Conservation (phyloP, 2,329 filamentous ascomycete species). For the Pseudocercospora cruenta region DNA sequence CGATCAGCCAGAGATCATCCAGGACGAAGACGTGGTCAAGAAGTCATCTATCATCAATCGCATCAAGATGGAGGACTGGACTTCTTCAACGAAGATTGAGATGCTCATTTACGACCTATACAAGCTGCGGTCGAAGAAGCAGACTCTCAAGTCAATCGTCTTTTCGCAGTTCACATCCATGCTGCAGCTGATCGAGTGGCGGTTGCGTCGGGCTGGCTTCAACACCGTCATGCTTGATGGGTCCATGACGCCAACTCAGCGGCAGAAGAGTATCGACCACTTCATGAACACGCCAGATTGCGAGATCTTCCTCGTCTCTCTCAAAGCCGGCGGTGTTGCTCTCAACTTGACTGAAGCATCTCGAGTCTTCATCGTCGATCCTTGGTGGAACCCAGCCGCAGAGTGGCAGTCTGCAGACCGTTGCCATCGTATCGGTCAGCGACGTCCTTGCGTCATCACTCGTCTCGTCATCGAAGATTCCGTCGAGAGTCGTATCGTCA, state of each 20-base stretch:
- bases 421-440: conserved; percentile 89
- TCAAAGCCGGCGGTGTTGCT: conserved; percentile 95
- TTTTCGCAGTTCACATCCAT: conserved; percentile 98
- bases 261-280: conserved; percentile 90
- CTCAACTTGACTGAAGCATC: conserved; percentile 94
- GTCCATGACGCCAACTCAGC: conserved; percentile 89
- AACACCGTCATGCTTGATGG: conserved; percentile 98
- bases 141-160: conserved; percentile 94
- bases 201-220: conserved; percentile 92
- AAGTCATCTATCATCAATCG: conserved; percentile 98
- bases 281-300: conserved; percentile 96
- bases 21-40: conserved; percentile 83
- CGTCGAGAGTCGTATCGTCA: conserved; percentile 92
- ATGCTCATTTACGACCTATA: conserved; percentile 93
- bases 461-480: conserved; percentile 95
- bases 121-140: conserved; percentile 86
- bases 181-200: conserved; percentile 96
- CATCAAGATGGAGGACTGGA: conserved; percentile 99
- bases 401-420: conserved; percentile 96
- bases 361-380: conserved; percentile 93
- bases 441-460: conserved; percentile 89
- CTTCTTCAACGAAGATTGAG: conserved; percentile 96
- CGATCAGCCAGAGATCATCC: conserved; percentile 92
- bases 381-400: conserved; percentile 99
- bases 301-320: conserved; percentile 92